A percentile compares a stretch with the other conserved stretches of the same genome.
Conservation (phyloP, 2,329 filamentous ascomycete genomes). For the Diaporthe citri region DNA sequence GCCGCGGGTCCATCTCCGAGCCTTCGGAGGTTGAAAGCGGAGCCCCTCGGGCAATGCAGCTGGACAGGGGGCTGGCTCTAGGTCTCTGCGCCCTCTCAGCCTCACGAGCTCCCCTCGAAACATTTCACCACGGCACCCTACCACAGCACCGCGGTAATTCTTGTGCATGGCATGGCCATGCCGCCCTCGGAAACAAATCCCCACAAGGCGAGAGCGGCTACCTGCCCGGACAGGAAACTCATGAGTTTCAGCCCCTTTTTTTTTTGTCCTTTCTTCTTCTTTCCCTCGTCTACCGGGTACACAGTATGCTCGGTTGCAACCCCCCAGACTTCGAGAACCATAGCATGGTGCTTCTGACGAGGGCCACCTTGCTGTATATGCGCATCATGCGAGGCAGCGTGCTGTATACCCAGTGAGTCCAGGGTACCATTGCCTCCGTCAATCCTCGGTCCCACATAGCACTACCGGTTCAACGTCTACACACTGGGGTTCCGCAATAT, state of each 20-base stretch:
- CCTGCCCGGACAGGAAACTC: constrained; percentile 17
- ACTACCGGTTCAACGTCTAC: not conserved
- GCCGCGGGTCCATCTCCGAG: constrained; percentile 27
- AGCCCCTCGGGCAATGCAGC: constrained; percentile 19
- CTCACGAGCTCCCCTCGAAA: constrained; percentile 1
- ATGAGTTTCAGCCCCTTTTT: constrained; percentile 35
- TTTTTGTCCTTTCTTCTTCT: not conserved
- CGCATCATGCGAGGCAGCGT: not conserved
- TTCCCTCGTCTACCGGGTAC: not conserved
- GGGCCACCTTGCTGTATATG: constrained; percentile 1
- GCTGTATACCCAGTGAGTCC: not conserved
- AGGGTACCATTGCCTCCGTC: not conserved
- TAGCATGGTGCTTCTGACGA: not conserved
- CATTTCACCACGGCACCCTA: not conserved
- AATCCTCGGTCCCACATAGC: not conserved
- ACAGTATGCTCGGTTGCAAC: not conserved
- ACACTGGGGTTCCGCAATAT: constrained; percentile 1
- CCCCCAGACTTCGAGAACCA: constrained; percentile 13
- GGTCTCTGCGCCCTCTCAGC: constrained; percentile 20
- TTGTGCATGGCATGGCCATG: constrained; percentile 4
- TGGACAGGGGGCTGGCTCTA: constrained; percentile 14
- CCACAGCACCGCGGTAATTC: not conserved
- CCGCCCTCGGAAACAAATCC: constrained; percentile 26
- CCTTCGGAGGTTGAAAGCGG: constrained; percentile 32
- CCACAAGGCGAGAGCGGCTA: constrained; percentile 28